Percentiles rank a stretch among this genome's conserved stretches.
phyloP scores from a whole-genome alignment of 768 basidiomycete genomes.

The Lentinula raphanica region DNA sequence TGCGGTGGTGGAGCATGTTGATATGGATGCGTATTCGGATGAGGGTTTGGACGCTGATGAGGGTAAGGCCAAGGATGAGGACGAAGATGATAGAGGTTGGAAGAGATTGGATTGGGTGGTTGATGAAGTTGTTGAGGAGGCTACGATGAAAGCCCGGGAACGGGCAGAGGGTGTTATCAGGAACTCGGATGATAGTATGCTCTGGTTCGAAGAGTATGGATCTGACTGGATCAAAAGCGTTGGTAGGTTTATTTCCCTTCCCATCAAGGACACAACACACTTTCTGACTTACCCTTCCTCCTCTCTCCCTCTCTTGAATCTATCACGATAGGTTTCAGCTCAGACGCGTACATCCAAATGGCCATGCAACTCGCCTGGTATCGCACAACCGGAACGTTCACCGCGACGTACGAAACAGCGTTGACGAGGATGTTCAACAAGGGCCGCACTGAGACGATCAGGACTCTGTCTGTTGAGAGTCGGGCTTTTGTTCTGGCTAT shows the following conservation, averaged over 20 bases:
- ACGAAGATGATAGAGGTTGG: conserved; percentile 31
- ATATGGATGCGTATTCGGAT: too few species aligned
- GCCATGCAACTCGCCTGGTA: conserved; percentile 90
- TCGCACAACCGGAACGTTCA: conserved; percentile 66
- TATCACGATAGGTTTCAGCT: conserved; percentile 43
- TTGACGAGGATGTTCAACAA: conserved; percentile 82
- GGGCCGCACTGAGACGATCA: conserved; percentile 88
- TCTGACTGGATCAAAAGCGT: conserved; percentile 78
- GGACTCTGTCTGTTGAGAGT: conserved; percentile 68
- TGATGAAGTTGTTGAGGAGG: conserved; percentile 51
- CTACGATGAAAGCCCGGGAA: conserved; percentile 52
- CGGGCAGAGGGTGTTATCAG: conserved; percentile 56
- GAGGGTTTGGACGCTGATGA: too few species aligned
- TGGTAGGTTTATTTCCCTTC: conserved; percentile 40
- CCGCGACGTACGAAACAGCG: conserved; percentile 91
- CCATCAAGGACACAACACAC: too few species aligned
- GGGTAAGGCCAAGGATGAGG: too few species aligned
- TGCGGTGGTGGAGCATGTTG: conserved; percentile 64
- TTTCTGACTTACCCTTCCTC: too few species aligned
- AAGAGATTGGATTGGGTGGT: conserved; percentile 69
- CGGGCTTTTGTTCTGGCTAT: conserved; percentile 75
- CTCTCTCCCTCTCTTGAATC: neutral
- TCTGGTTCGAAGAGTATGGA: conserved; percentile 82
- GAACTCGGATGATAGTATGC: conserved; percentile 78
- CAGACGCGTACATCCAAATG: conserved; percentile 90